Conservation (phyloP, 2,329 filamentous ascomycete species). For the Xylaria sp. region DNA sequence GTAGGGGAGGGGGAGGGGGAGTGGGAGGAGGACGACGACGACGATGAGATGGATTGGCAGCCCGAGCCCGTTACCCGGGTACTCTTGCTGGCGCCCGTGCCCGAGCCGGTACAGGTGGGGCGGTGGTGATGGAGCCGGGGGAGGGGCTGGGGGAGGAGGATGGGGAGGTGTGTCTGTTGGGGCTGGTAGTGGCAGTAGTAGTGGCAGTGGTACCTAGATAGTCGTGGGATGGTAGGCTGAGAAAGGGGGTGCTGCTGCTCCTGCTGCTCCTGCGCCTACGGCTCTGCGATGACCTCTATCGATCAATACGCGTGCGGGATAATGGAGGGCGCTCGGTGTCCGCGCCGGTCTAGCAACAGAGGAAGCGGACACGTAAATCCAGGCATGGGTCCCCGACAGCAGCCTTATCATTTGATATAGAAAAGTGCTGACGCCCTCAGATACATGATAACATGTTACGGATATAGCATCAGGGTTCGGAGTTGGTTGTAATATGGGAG, state of each 20-base stretch:
- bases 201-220: too few species aligned
- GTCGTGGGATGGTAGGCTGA: too few species aligned
- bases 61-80: constrained; percentile 36
- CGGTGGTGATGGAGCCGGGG: too few species aligned
- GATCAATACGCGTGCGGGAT: not conserved
- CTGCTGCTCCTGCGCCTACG: not conserved
- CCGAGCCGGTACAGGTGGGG: too few species aligned
- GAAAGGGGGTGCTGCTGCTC: too few species aligned
- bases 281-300: not conserved
- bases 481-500: not conserved
- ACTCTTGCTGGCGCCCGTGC: constrained; percentile 5
- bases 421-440: not conserved
- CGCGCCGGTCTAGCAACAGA: constrained; percentile 7
- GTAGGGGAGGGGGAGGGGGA: too few species aligned
- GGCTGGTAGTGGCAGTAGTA: too few species aligned
- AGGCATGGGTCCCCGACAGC: not conserved
- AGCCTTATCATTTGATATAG: not conserved
- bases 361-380: not conserved
- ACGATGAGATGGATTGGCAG: constrained; percentile 40
- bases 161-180: not conserved
- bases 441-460: not conserved
- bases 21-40: too few species aligned
- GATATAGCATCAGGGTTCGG: too few species aligned
- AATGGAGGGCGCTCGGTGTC: not conserved
- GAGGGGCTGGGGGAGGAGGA: too few species aligned